Base-by-base conservation (phyloP, 129 eudicot species). In the Oenanthe sinensis region DNA sequence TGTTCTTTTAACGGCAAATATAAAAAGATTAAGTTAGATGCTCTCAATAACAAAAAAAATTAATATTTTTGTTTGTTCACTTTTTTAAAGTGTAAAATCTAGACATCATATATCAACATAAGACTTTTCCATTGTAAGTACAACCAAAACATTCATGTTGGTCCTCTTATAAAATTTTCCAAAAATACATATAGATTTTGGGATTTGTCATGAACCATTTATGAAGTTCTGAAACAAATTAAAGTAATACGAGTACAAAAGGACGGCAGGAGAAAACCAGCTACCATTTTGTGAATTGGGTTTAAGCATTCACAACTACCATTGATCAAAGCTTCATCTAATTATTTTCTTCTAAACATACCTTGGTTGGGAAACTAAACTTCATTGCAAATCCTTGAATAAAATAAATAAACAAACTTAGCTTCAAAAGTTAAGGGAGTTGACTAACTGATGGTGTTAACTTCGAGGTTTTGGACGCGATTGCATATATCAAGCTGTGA, bases 371-470 rank as follows among this genome's bases (percentile, higher is more conserved):
- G 47, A 77, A 54, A 20, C 30, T 45, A 52, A 69, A 47, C 30
- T n/a, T 22, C 9, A 30, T 60, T 37, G 20, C 9, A 42, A 8
- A 72, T 5, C 1, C 76, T 12, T 44, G 52, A 39, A 46, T 17
- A 58, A 28, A 50, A 37, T 44, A 73, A 58, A 22, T 49, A 24
- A 63, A 73, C 36, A 74, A 70, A 52, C 20, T 58, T 37, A 76
- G 37, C 28, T 42, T 45, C 37, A 78, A 26, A 33, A 6, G 6
- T 74, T 19, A 74, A 26, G 58, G 79, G 49, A 47, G n/a, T 47
- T 1, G 22, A 84, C 96, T 87, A 73, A 95, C 98, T 48, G 98
- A 95, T 68, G 98, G 98, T 77, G 89, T 87, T 77, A 95, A 88
- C 85, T 95, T 95, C 10, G 98, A 82, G 65, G 95, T 85, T 81